Evolutionary conservation across 169 alveolate species (phyloP), one percentile per base, ranked within the genome.

Genomic region (Cryptosporidium ubiquitum): DNA sequence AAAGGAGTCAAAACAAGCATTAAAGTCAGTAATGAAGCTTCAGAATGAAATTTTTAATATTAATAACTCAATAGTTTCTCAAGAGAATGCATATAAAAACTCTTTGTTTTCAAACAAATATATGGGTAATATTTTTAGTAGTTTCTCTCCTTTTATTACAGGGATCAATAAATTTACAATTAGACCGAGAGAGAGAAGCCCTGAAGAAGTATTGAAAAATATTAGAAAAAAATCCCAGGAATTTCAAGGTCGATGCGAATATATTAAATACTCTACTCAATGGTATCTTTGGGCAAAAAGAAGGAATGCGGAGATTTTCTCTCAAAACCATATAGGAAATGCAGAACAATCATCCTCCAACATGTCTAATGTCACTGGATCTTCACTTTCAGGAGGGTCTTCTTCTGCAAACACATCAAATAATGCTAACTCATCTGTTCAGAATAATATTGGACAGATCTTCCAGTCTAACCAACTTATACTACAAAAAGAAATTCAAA

Each of bases 211-310:
- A 20, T 26, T 73, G 49, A 61, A 40, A 42, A 51, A n/a, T 37
- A 51, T 18, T 52, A 26, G 29, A 61, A 49, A 61, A 57, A 20
- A 26, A 4, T 37, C 84, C 0, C 39, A 40, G 12, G 73, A 16
- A 35, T 35, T 12, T 14, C 44, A 6, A 29, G 37, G 47, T 4
- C 12, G 26, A 4, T 37, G 71, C 0, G 37, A 39, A 23, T 79
- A 61, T 47, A 23, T 64, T 18, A 79, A 79, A 49, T 44, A 61
- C 40, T 79, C 89, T 2, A 61, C 61, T 44, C 75, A 79, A 5
- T 79, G 89, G 89, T 79, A 61, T 47, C 40, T 79, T 31, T 61
- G 55, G 64, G 64, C 73, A n/a, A 79, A 79, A 26, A 79, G 75
- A 47, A 79, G 73, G 14, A 79, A 79, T 31, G 89, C 89, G 5